phyloP scores from a whole-genome alignment of 1,284 basidiomycete species.

The Marasmius fiardii region DNA sequence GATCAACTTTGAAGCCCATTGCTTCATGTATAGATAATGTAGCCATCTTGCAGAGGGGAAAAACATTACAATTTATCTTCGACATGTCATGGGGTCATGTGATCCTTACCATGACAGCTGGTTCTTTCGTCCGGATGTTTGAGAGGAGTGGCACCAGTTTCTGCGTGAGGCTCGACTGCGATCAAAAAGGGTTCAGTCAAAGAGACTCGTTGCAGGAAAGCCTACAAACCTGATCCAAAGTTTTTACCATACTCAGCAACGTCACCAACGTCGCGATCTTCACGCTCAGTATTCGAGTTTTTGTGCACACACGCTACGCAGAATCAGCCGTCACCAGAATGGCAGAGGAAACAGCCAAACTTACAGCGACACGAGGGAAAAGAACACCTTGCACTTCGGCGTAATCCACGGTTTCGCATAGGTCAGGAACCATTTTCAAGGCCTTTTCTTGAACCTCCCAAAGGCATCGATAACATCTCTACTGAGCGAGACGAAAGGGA shows the following conservation, averaged over 20 bases:
- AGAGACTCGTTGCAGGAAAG: background rate
- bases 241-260: slow-evolving; percentile 91
- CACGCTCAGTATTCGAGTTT: slow-evolving; percentile 81
- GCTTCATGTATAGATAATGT: slow-evolving; percentile 94
- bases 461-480: background rate
- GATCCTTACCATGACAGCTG: slow-evolving; percentile 74
- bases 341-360: slow-evolving; percentile 25
- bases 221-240: slow-evolving; percentile 78
- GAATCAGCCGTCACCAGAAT: background rate
- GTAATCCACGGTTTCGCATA: slow-evolving; percentile 94
- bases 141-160: slow-evolving; percentile 93
- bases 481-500: slow-evolving; percentile 4
- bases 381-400: slow-evolving; percentile 84
- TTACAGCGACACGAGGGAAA: slow-evolving; percentile 84
- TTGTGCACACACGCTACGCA: slow-evolving; percentile 82
- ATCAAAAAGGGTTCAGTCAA: slow-evolving; percentile 18
- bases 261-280: slow-evolving; percentile 89
- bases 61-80: background rate
- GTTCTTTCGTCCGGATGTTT: slow-evolving; percentile 94
- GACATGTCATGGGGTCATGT: slow-evolving; percentile 4
- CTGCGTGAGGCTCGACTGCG: slow-evolving; percentile 79
- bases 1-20: slow-evolving; percentile 93
- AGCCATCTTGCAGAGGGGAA: slow-evolving; percentile 59
- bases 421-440: slow-evolving; percentile 77
- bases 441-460: slow-evolving; percentile 87